Evolutionary conservation across 1,139 yeast species (phyloP).

Genomic region (Debaryomyces sp.): DNA sequence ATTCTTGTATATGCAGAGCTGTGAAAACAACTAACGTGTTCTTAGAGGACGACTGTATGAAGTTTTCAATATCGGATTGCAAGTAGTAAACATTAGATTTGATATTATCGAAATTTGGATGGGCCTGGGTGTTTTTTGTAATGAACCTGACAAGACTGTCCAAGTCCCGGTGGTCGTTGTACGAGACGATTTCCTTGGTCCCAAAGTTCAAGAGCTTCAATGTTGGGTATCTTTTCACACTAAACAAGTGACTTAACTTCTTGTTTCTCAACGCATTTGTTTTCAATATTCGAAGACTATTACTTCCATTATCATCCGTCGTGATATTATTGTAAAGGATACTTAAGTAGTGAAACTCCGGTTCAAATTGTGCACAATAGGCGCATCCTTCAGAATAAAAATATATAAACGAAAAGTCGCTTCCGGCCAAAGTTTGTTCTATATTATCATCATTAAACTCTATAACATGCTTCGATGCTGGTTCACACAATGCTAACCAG

Average conservation of each 20-base stretch:
- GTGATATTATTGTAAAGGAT: slow-evolving; percentile 25
- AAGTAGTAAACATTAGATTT: slow-evolving; percentile 17
- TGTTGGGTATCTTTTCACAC: slow-evolving; percentile 34
- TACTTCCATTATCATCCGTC: not conserved
- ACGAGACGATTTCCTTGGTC: slow-evolving; percentile 30
- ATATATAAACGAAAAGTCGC: slow-evolving; percentile 42
- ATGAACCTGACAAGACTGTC: slow-evolving; percentile 28
- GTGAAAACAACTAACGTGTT: slow-evolving; percentile 32
- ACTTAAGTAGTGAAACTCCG: slow-evolving; percentile 38
- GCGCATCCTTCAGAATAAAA: slow-evolving; percentile 42
- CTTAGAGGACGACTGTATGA: slow-evolving; percentile 5
- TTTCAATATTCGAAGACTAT: slow-evolving; percentile 33
- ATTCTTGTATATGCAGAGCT: slow-evolving; percentile 25
- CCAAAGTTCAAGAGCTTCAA: slow-evolving; percentile 31
- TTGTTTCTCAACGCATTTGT: slow-evolving; percentile 30
- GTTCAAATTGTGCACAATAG: slow-evolving; percentile 39
- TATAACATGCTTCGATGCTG: slow-evolving; percentile 12
- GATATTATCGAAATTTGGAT: slow-evolving; percentile 24
- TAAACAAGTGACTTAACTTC: slow-evolving; percentile 28
- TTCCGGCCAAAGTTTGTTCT: slow-evolving; percentile 20
- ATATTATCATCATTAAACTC: slow-evolving; percentile 23
- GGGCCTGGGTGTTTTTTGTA: slow-evolving; percentile 15
- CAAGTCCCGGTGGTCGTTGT: slow-evolving; percentile 25
- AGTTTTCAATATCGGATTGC: slow-evolving; percentile 10
- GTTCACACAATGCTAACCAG: not conserved